These are phyloP conservation scores for Cytospora piceae DNA, from an alignment of 2,329 filamentous ascomycete genomes.

Conservation along the genomic window DNA sequence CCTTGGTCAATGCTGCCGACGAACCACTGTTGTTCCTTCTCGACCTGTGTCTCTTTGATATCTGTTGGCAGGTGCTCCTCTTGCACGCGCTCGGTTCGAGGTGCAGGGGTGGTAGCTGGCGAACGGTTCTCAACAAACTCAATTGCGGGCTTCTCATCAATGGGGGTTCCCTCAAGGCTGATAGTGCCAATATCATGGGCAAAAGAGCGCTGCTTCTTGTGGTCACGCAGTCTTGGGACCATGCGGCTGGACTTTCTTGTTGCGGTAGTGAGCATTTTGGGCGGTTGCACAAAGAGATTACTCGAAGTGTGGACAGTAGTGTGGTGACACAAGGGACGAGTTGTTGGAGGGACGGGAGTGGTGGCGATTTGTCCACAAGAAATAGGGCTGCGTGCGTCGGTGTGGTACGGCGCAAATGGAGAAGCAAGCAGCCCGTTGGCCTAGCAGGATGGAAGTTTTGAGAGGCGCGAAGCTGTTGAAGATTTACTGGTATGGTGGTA, in stretches of 20 bases:
- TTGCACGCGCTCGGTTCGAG: constrained; percentile 6
- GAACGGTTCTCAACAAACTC: constrained; percentile 26
- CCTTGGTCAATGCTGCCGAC: constrained; percentile 90
- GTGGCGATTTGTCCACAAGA: constrained; percentile 2
- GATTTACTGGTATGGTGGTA: neutral
- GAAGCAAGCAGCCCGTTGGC: constrained; percentile 27
- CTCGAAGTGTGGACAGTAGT: constrained; percentile 3
- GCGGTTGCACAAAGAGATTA: constrained; percentile 9
- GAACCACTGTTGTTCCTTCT: constrained; percentile 55
- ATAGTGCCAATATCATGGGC: constrained; percentile 29
- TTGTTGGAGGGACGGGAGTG: constrained; percentile 12
- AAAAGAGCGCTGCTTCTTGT: constrained; percentile 18
- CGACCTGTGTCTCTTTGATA: constrained; percentile 35
- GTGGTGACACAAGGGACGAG: constrained; percentile 17
- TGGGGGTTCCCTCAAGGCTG: constrained; percentile 25
- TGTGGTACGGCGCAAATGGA: constrained; percentile 10
- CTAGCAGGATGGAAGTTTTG: constrained; percentile 11
- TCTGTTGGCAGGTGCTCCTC: constrained; percentile 35
- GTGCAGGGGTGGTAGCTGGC: constrained; percentile 28
- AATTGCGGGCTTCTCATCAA: constrained; percentile 24
- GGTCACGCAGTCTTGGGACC: constrained; percentile 19
- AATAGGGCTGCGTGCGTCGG: constrained; percentile 29
- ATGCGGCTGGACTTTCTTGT: constrained; percentile 22
- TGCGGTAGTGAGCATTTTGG: constrained; percentile 30
- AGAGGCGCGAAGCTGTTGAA: too few species aligned